Conservation (phyloP, 2,329 filamentous ascomycete species). For the Arachnopeziza araneosa region DNA sequence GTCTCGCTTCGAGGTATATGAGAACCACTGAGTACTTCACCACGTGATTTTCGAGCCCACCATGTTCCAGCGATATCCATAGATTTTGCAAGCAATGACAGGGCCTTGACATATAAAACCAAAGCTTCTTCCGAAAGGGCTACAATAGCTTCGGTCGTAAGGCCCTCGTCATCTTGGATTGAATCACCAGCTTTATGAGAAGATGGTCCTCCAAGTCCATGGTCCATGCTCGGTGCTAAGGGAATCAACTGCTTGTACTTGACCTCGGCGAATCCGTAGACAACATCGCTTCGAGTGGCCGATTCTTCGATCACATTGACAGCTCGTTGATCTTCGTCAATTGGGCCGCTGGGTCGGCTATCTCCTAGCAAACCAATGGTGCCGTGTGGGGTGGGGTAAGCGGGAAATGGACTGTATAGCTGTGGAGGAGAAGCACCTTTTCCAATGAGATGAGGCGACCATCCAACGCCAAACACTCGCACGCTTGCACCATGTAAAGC, state of each 20-base stretch:
- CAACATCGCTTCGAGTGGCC: conserved; percentile 88
- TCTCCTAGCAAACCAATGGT: conserved; percentile 61
- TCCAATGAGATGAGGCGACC: conserved; percentile 53
- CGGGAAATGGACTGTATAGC: conserved; percentile 75
- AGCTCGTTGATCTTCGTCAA: conserved; percentile 75
- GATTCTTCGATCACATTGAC: conserved; percentile 85
- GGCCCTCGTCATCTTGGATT: conserved; percentile 63
- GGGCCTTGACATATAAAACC: conserved; percentile 91
- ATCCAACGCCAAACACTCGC: conserved; percentile 65
- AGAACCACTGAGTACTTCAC: conserved; percentile 45
- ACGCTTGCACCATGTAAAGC: conserved; percentile 89
- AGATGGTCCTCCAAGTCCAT: conserved; percentile 59
- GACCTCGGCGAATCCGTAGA: conserved; percentile 96
- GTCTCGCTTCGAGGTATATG: conserved; percentile 38
- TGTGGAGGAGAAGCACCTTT: conserved; percentile 68
- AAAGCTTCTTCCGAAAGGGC: conserved; percentile 88
- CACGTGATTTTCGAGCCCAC: conserved; percentile 78
- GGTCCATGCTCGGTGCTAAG: conserved; percentile 70
- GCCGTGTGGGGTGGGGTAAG: conserved; percentile 67
- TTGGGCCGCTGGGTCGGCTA: conserved; percentile 50
- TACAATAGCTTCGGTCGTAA: conserved; percentile 82
- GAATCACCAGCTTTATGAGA: conserved; percentile 48
- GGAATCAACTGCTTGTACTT: conserved; percentile 98
- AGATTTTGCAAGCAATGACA: conserved; percentile 83
- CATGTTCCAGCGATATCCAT: conserved; percentile 93